Conservation (phyloP, 2,329 filamentous ascomycete species). For the Zopfia rhizophila region DNA sequence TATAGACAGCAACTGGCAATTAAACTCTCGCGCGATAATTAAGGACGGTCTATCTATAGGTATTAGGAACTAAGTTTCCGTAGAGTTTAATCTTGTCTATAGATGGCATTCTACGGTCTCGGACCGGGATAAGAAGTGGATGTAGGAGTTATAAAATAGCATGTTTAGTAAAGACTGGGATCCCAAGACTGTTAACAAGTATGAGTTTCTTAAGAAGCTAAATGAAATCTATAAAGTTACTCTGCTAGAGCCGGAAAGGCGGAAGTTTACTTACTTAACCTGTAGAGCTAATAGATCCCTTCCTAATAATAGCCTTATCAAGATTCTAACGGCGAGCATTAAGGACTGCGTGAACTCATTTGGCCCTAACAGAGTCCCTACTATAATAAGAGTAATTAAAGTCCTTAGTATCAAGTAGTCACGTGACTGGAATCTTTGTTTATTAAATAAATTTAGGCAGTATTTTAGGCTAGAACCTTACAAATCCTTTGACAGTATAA, state of each 20-base stretch:
- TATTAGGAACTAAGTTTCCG: constrained; percentile 83
- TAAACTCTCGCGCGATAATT: constrained; percentile 79
- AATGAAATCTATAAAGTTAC: constrained; percentile 70
- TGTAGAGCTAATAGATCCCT: constrained; percentile 75
- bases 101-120: constrained; percentile 86
- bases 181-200: constrained; percentile 64
- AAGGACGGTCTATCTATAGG: constrained; percentile 73
- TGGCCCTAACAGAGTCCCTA: constrained; percentile 74
- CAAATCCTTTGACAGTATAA: constrained; percentile 84
- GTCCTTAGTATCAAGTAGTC: constrained; percentile 83
- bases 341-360: constrained; percentile 76
- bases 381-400: constrained; percentile 78
- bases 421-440: constrained; percentile 79
- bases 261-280: constrained; percentile 73
- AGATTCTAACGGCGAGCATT: constrained; percentile 73
- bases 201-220: constrained; percentile 71
- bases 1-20: constrained; percentile 80
- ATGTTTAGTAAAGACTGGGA: constrained; percentile 60
- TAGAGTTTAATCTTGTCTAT: constrained; percentile 90
- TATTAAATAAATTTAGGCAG: constrained; percentile 85
- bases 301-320: constrained; percentile 78
- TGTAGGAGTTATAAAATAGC: constrained; percentile 63
- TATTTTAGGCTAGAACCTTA: constrained; percentile 82
- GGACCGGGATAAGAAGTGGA: constrained; percentile 82
- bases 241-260: constrained; percentile 73